Evolutionary conservation across 139 green algal genomes (phyloP), one percentile per base, ranked within the genome.

Genomic region (Chlorella sorokiniana): DNA sequence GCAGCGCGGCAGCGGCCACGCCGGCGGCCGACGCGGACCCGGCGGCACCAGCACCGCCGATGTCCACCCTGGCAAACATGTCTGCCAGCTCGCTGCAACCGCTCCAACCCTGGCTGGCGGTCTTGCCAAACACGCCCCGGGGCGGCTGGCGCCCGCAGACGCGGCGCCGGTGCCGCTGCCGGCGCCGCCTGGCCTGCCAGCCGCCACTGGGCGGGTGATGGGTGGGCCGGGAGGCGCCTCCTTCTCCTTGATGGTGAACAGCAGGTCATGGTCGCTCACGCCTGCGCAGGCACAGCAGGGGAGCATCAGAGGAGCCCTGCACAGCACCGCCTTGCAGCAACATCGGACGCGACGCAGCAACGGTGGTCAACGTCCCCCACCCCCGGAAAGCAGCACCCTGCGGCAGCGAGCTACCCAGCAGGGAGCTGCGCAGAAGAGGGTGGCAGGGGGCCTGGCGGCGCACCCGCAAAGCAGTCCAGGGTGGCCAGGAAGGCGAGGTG

Each of bases 191-290:
- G 61, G 0, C 18, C 31, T 4, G 10, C 23, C 38, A 6, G 61
- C 10, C 14, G 27, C 41, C 42, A 42, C n/a, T 16, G 42, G 62
- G 33, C 75, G 1, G 27, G 37, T 56, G 41, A 38, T 22, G 2
- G 48, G 22, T 31, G 35, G 65, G 10, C n/a, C n/a, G 38, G 78
- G n/a, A 0, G 79, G 40, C 51, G 52, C 59, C 59, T 84, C 74
- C 40, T 42, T 45, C 25, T 89, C 86, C 48, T 89, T 88, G 56
- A 88, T 80, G 54, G 44, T 91, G 83, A 94, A 97, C 35, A 98
- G 78, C 85, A 97, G 83, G 68, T 95, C 91, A 80, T 97, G 93
- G 77, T 98, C 93, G 61, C 86, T 93, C 56, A 95, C 82, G 59
- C 93, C 94, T 86, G 87, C 82, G 64, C 7, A 6, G 8, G 37